These are phyloP conservation scores for Trichomonascaceae sp. DNA, from an alignment of 1,139 yeast genomes.

Conservation along the genomic window DNA sequence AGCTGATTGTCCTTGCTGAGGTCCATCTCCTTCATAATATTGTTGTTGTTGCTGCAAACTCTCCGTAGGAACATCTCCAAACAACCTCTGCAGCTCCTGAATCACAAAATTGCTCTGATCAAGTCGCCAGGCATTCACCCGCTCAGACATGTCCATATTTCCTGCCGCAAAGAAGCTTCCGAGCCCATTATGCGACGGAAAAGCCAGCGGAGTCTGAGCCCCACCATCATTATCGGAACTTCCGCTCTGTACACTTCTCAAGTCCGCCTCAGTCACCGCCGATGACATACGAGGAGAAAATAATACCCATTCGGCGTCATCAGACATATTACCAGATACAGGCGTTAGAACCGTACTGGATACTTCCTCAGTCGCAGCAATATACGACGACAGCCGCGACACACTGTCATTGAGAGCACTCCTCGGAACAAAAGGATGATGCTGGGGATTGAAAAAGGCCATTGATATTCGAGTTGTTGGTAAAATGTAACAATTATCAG, in stretches of 20 bases:
- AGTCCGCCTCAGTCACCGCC: slow-evolving; percentile 1
- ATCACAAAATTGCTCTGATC: slow-evolving; percentile 33
- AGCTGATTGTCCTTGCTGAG: background rate
- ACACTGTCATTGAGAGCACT: slow-evolving; percentile 2
- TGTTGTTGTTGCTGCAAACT: slow-evolving; percentile 5
- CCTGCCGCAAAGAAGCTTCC: slow-evolving; percentile 30
- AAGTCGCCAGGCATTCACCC: slow-evolving; percentile 37
- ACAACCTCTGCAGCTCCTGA: slow-evolving; percentile 27
- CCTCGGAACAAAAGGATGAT: slow-evolving; percentile 10
- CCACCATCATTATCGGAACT: slow-evolving; percentile 16
- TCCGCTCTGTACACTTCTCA: background rate
- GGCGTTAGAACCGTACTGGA: slow-evolving; percentile 6
- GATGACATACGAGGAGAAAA: slow-evolving; percentile 24
- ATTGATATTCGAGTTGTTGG: background rate
- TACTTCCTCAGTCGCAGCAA: slow-evolving; percentile 1
- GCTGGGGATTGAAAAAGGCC: slow-evolving; percentile 9
- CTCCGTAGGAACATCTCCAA: slow-evolving; percentile 6
- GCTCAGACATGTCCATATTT: slow-evolving; percentile 26
- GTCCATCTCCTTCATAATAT: slow-evolving; percentile 1
- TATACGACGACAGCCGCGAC: slow-evolving; percentile 3
- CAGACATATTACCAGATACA: slow-evolving; percentile 1
- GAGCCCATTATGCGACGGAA: slow-evolving; percentile 34
- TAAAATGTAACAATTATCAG: slow-evolving; percentile 12
- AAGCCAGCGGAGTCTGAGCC: slow-evolving; percentile 26
- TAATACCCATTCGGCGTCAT: slow-evolving; percentile 26